phyloP scores from a whole-genome alignment of 768 basidiomycete genomes.

The Mycena pura region DNA sequence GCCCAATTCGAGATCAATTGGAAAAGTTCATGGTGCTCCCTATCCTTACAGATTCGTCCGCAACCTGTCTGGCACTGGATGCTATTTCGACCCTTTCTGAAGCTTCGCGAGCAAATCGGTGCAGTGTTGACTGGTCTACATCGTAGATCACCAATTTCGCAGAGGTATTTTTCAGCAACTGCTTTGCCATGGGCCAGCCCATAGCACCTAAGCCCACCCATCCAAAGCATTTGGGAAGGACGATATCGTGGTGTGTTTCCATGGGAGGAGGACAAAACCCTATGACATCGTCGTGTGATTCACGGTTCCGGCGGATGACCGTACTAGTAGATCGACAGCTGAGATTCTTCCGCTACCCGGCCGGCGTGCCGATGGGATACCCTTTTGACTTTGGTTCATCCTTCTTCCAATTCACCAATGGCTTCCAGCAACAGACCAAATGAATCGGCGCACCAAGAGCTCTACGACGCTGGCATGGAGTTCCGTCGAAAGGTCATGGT shows the following conservation, averaged over 20 bases:
- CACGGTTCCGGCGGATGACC: conserved; percentile 17
- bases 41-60: conserved; percentile 43
- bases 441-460: conserved; percentile 45
- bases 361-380: too few species aligned
- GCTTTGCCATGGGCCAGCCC: conserved; percentile 52
- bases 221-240: conserved; percentile 36
- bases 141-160: conserved; percentile 43
- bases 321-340: background rate
- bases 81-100: conserved; percentile 29
- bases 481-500: conserved; percentile 52
- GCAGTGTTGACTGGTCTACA: conserved; percentile 34
- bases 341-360: too few species aligned
- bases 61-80: conserved; percentile 41
- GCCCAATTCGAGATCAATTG: background rate
- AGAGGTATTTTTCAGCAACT: conserved; percentile 41
- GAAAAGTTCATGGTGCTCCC: background rate
- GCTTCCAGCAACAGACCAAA: conserved; percentile 34
- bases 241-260: conserved; percentile 12
- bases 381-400: background rate
- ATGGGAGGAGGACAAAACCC: too few species aligned
- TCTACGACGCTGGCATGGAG: conserved; percentile 50
- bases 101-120: conserved; percentile 35
- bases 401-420: conserved; percentile 23
- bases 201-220: conserved; percentile 52
- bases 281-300: conserved; percentile 13